Evolutionary conservation across 164 flowering plant genomes (phyloP).

Genomic region (Paratinospora sagittata): DNA sequence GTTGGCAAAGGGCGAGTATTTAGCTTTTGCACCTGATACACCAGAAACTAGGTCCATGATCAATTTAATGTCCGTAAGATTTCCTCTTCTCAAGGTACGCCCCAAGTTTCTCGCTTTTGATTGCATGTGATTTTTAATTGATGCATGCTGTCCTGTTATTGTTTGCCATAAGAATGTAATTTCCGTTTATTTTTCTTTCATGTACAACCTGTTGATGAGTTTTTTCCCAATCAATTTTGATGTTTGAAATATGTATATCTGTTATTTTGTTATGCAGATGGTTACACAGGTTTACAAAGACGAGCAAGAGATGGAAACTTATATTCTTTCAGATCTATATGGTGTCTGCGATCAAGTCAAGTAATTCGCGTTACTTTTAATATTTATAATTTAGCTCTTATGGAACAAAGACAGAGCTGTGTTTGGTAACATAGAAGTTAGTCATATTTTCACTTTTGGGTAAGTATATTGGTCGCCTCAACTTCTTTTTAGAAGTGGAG

Average conservation of each 20-base stretch:
- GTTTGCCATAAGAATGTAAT: neutral
- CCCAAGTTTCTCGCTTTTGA: neutral
- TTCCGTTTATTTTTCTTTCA: neutral
- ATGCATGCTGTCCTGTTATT: neutral
- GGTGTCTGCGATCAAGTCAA: conserved; percentile 43
- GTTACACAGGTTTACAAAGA: conserved; percentile 68
- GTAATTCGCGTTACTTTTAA: conserved; percentile 37
- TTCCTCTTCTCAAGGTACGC: conserved; percentile 74
- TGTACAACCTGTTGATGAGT: no score
- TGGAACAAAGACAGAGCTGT: neutral
- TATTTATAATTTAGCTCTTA: neutral
- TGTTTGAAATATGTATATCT: neutral
- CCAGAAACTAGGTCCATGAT: conserved; percentile 70
- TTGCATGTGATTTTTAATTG: neutral
- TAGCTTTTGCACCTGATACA: conserved; percentile 95
- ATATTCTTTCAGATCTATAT: conserved; percentile 70
- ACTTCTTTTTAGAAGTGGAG: no score
- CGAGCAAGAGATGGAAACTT: conserved; percentile 80
- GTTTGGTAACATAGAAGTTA: no score
- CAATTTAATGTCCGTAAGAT: conserved; percentile 52
- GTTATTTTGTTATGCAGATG: conserved; percentile 29
- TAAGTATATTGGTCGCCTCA: no score
- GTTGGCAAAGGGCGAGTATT: conserved; percentile 48
- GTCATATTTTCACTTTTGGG: no score
- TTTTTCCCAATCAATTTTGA: neutral